Evolutionary conservation across 2,329 filamentous ascomycete genomes (phyloP), one percentile per base, ranked within the genome.

Genomic region (Xylaria sp.): DNA sequence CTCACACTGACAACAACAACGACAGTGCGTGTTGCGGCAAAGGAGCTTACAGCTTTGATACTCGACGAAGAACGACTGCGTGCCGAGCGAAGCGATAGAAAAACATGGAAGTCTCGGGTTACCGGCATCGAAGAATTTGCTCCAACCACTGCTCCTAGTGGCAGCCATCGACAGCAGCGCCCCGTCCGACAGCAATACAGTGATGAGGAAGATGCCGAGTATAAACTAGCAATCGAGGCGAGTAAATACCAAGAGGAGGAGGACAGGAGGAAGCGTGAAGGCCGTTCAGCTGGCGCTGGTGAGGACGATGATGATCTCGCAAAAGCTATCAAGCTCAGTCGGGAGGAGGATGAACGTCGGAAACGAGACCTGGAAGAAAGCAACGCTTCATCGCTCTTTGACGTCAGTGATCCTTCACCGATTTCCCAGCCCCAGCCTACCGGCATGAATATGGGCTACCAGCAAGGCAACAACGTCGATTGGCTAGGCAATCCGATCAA

Each of bases 401-500:
- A 97, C 74, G 12, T 71, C 7, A 93, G 97, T 74, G 87, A 88
- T 41, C 86, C 90, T 6, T 79, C 84, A 4, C 82, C 88, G 62
- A 76, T 72, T 52, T 71, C 73, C 34, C 91, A 93, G 74, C 87
- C 92, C 41, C 93, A 94, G 81, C 89, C 88, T 46, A 98, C 94
- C 15, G 95, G 94, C 41, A 94, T 93, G 83, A 98, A 97, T 80
- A 94, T 97, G 82, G 95, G 95, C 55, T 99, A 99, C 77, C 94
- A 98, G 83, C 96, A 99, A 81, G 95, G 97, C 78, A 92, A 92
- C 65, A 93, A 93, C 13, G 96, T 99, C 20, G 96, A 99, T 81
- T 98, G 97, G 89, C 96, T 97, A 75, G 96, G 95, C 67, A 99
- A 99, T 80, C 93, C 94, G 13, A 91, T 98, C 76, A 93, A 95